Evolutionary conservation across 2,329 filamentous ascomycete species (phyloP).

Genomic region (Catunica adiposa): DNA sequence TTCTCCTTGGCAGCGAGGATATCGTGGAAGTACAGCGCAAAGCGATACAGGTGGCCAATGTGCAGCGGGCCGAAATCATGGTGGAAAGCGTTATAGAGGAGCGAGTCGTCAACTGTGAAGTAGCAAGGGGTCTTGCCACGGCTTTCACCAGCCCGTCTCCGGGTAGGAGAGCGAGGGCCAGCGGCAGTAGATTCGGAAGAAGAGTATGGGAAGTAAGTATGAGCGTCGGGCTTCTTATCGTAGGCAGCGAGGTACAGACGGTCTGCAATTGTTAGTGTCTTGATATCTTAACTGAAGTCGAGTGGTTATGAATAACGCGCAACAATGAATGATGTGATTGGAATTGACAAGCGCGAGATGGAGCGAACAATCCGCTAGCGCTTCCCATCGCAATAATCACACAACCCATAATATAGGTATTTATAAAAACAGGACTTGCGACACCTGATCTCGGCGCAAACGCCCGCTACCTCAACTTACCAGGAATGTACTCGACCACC

Average conservation of each 20-base stretch:
- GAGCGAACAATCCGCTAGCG: neutral
- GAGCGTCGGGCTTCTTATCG: slow-evolving; percentile 59
- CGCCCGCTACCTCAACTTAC: slow-evolving; percentile 32
- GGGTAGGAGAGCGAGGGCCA: slow-evolving; percentile 31
- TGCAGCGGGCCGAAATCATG: slow-evolving; percentile 96
- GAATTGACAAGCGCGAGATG: too few relatives aligned
- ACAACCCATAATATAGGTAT: neutral
- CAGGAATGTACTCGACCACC: slow-evolving; percentile 91
- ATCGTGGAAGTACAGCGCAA: slow-evolving; percentile 89
- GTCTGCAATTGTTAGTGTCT: slow-evolving; percentile 36
- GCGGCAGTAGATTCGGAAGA: slow-evolving; percentile 20
- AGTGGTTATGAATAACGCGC: too few relatives aligned
- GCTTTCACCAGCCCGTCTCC: slow-evolving; percentile 30
- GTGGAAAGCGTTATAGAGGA: slow-evolving; percentile 96
- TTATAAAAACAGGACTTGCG: neutral
- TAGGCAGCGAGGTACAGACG: slow-evolving; percentile 92
- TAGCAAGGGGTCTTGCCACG: slow-evolving; percentile 52
- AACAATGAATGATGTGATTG: too few relatives aligned
- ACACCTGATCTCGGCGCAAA: neutral
- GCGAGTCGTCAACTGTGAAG: slow-evolving; percentile 82
- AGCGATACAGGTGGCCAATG: slow-evolving; percentile 92
- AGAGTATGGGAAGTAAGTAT: slow-evolving; percentile 76
- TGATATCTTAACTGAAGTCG: neutral
- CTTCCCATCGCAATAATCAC: neutral
- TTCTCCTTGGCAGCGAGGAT: slow-evolving; percentile 84